Evolutionary conservation across 139 green algal species (phyloP), one percentile per base, ranked within the genome.

Genomic region (Dunaliella primolecta): DNA sequence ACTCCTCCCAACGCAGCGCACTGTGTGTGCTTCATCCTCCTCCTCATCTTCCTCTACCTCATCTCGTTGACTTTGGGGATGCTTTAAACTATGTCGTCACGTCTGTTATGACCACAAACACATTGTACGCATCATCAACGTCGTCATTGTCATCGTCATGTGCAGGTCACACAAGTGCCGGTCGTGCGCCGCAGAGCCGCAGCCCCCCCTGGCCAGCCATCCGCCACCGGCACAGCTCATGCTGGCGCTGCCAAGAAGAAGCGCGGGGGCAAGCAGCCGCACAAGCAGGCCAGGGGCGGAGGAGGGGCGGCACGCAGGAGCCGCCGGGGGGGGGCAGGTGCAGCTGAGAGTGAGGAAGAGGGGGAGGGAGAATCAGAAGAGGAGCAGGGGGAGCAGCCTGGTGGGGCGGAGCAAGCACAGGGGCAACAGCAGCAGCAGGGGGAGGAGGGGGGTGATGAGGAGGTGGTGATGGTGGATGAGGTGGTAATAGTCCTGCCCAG

Each of bases 301-400:
- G 70, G 78, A 27, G 34, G 57, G 36, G 36, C 35, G 64, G 78
- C 32, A 24, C n/a, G 36, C 64, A 78, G 46, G 27, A 37, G 70
- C 78, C 15, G 38, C 27, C 29, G 56, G 23, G 34, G 46, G 0
- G n/a, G 29, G 21, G 55, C 2, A 30, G 38, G 0, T n/a, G 85
- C 31, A 1, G 38, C 36, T n/a, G 82, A 15, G 36, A 74, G 11
- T 11, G 70, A 34, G 23, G 80, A 23, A 31, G 83, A 74, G 33
- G 75, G n/a, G 32, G 81, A 80, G 36, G 86, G 31, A 2, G 86
- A 81, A n/a, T 84, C 32, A 0, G 76, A 70, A 30, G 85, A 36
- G 3, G 88, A 86, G 0, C 56, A 70, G 1, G 81, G 71, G 7
- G 57, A 33, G 70, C 38, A 31, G 23, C 46, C 38, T 30, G 76